A percentile compares a stretch with the other conserved stretches of the same genome.
Evolutionary conservation across 2,329 filamentous ascomycete species (phyloP).

Genomic region (Zasmidium angulare): DNA sequence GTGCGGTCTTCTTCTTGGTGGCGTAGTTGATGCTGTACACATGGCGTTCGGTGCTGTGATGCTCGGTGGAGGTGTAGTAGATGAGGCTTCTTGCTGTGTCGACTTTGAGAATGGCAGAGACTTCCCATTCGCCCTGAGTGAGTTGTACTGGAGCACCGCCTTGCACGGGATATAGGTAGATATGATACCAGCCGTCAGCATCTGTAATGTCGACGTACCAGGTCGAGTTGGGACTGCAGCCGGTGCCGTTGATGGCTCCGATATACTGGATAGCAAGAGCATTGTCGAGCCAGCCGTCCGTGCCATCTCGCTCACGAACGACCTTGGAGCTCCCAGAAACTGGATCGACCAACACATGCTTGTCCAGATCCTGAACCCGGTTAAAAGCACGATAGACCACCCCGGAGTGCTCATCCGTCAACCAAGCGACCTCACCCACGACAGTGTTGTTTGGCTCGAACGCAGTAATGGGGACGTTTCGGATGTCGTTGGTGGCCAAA

Average conservation of each 20-base stretch:
- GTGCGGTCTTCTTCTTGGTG: constrained; percentile 54
- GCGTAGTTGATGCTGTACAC: constrained; percentile 65
- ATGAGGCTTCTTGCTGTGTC: constrained; percentile 57
- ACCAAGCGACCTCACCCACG: constrained; percentile 67
- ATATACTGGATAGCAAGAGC: constrained; percentile 57
- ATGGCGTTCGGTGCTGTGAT: constrained; percentile 66
- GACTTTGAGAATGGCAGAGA: constrained; percentile 59
- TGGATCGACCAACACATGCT: constrained; percentile 60
- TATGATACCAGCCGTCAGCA: constrained; percentile 63
- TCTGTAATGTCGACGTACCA: constrained; percentile 70
- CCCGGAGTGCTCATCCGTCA: constrained; percentile 60
- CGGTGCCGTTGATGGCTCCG: constrained; percentile 40
- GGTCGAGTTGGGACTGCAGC: constrained; percentile 33
- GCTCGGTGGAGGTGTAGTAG: constrained; percentile 66
- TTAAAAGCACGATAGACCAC: constrained; percentile 67
- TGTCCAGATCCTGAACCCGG: constrained; percentile 65
- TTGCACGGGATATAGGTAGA: constrained; percentile 63
- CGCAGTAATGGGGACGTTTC: constrained; percentile 53
- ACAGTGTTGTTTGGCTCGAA: constrained; percentile 63
- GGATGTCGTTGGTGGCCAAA: constrained; percentile 48
- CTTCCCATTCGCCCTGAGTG: constrained; percentile 63
- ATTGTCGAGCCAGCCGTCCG: constrained; percentile 64
- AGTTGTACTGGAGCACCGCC: constrained; percentile 49
- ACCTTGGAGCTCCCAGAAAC: constrained; percentile 46
- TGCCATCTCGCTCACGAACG: constrained; percentile 59